A percentile compares a stretch with the other conserved stretches of the same genome.
These are phyloP conservation scores for Leavenworthia alabamica DNA, from an alignment of 345 rosid species.

Conservation along the genomic window DNA sequence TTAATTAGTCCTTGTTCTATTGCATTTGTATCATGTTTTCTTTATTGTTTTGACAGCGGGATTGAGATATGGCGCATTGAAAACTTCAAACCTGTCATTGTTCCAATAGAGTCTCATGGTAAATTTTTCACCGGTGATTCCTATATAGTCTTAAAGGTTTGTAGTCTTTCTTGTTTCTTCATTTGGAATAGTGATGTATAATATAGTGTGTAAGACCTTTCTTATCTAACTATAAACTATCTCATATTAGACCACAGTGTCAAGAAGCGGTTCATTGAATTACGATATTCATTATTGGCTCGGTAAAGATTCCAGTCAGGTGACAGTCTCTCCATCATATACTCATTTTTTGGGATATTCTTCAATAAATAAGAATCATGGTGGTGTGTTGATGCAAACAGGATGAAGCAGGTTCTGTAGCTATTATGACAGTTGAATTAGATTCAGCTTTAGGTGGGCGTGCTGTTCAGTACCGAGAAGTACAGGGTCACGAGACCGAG, in stretches of 20 bases:
- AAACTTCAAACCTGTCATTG: constrained; percentile 58
- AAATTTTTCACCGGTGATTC: constrained; percentile 91
- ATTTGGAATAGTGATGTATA: neutral
- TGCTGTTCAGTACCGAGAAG: constrained; percentile 98
- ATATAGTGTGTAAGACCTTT: neutral
- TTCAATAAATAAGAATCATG: constrained; percentile 1
- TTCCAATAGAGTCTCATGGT: constrained; percentile 65
- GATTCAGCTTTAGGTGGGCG: constrained; percentile 99
- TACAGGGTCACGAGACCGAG: constrained; percentile 91
- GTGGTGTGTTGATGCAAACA: constrained; percentile 34
- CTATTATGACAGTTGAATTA: constrained; percentile 83
- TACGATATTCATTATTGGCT: constrained; percentile 92
- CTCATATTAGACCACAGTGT: constrained; percentile 57
- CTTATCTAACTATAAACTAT: neutral
- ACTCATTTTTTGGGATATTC: neutral
- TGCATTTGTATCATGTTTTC: too few species aligned
- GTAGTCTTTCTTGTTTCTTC: constrained; percentile 16
- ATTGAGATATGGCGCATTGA: constrained; percentile 95
- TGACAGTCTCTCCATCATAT: constrained; percentile 15
- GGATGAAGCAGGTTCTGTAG: constrained; percentile 97
- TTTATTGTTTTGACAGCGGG: constrained; percentile 52
- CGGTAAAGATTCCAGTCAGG: constrained; percentile 88
- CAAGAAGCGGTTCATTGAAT: constrained; percentile 64
- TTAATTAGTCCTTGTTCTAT: neutral
- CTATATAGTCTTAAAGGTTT: constrained; percentile 83